Evolutionary conservation across 202 grass and related monocot genomes (phyloP).

Genomic region (Eragrostis tef): DNA sequence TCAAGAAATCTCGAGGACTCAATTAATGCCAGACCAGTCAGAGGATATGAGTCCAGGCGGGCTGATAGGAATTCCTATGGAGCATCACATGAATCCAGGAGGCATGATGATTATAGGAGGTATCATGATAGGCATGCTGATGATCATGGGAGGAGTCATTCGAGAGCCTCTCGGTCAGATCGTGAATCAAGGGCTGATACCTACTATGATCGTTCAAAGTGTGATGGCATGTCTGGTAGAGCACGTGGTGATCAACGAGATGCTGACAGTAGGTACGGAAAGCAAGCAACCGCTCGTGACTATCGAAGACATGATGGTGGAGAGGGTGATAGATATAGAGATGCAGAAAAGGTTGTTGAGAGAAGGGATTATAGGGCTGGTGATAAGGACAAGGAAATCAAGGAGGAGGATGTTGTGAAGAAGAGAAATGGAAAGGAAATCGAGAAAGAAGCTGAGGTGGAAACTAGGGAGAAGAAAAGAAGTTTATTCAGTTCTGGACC

Average conservation of each 20-base stretch:
- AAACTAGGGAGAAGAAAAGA: slow-evolving; percentile 59
- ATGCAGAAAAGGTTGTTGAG: slow-evolving; percentile 50
- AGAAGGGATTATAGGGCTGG: slow-evolving; percentile 45
- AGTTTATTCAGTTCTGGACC: slow-evolving; percentile 56
- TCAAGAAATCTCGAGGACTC: slow-evolving; percentile 56
- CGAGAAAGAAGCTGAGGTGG: slow-evolving; percentile 55
- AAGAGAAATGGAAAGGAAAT: slow-evolving; percentile 64
- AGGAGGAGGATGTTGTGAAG: slow-evolving; percentile 47
- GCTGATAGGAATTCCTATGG: slow-evolving; percentile 58
- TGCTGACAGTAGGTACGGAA: slow-evolving; percentile 55
- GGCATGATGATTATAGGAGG: slow-evolving; percentile 74
- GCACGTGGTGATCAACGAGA: slow-evolving; percentile 47
- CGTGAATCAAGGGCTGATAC: slow-evolving; percentile 57
- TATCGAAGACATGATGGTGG: slow-evolving; percentile 45
- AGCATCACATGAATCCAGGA: slow-evolving; percentile 52
- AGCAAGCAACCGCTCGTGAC: slow-evolving; percentile 34
- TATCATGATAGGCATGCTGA: slow-evolving; percentile 59
- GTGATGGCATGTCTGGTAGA: slow-evolving; percentile 52
- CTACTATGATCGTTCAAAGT: slow-evolving; percentile 53
- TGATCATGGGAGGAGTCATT: slow-evolving; percentile 63
- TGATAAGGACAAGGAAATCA: slow-evolving; percentile 58
- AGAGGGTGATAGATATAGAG: slow-evolving; percentile 54
- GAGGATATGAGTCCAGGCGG: slow-evolving; percentile 62
- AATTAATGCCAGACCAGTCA: slow-evolving; percentile 48
- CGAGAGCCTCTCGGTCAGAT: slow-evolving; percentile 58